These are phyloP conservation scores for Primulina eburnea DNA, from an alignment of 257 asterid genomes.

Conservation along the genomic window DNA sequence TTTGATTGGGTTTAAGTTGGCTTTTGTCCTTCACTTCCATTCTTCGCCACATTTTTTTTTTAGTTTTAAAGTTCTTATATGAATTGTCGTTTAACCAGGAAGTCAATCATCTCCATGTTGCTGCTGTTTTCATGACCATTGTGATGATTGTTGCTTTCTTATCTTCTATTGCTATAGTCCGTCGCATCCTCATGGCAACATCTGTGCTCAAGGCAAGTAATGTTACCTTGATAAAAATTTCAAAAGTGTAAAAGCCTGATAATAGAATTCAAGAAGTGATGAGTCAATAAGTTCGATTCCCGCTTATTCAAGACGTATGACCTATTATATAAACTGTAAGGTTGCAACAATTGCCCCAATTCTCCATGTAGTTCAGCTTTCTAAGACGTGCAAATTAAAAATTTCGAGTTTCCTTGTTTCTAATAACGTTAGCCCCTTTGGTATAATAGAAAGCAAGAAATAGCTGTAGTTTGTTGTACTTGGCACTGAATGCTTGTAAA, in stretches of 20 bases:
- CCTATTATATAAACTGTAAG: neutral
- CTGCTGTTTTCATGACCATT: slow-evolving; percentile 77
- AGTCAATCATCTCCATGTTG: slow-evolving; percentile 79
- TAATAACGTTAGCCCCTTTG: neutral
- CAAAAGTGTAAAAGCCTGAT: neutral
- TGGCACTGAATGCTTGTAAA: neutral
- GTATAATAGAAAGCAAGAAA: neutral
- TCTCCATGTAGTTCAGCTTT: neutral
- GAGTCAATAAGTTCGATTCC: neutral
- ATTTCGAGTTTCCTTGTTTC: neutral
- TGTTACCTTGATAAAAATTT: slow-evolving; percentile 1
- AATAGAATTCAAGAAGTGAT: neutral
- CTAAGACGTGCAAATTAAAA: neutral
- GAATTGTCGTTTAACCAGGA: slow-evolving; percentile 56
- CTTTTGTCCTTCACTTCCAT: neutral
- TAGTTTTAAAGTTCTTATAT: slow-evolving; percentile 20
- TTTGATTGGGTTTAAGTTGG: neutral
- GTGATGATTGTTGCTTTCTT: slow-evolving; percentile 77
- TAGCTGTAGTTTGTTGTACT: neutral
- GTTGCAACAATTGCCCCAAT: neutral
- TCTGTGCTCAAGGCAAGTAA: slow-evolving; percentile 90
- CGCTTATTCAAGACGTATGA: neutral
- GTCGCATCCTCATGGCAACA: slow-evolving; percentile 96
- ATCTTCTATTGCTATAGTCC: slow-evolving; percentile 85
- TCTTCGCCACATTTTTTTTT: slow-evolving; percentile 4